Conservation (phyloP, 768 basidiomycete species). For the Lactarius sanguifluus region DNA sequence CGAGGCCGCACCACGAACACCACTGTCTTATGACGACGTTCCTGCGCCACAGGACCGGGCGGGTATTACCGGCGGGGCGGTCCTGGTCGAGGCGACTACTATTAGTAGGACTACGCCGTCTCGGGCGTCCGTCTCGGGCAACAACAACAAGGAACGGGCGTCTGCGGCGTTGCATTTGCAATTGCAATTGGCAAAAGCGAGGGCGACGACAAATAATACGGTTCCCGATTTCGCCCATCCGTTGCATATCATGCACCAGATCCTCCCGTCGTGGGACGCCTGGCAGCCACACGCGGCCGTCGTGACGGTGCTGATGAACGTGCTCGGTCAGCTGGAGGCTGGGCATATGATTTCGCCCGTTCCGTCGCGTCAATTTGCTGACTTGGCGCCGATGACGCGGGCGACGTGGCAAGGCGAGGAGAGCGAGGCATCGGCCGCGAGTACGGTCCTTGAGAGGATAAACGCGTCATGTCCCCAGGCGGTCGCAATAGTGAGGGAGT, state of each 20-base stretch:
- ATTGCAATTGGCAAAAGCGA: slow-evolving; percentile 15
- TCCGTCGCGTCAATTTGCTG: slow-evolving; percentile 25
- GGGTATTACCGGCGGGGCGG: slow-evolving; percentile 24
- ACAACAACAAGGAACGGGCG: slow-evolving; percentile 14
- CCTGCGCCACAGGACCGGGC: slow-evolving; percentile 15
- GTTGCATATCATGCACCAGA: slow-evolving; percentile 58
- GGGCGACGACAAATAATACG: not conserved
- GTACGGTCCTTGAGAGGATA: slow-evolving; percentile 17
- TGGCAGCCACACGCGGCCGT: slow-evolving; percentile 64
- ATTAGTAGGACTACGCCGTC: not conserved
- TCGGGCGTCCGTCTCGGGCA: slow-evolving; percentile 7
- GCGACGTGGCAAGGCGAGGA: slow-evolving; percentile 17
- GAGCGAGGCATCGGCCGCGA: slow-evolving; percentile 15
- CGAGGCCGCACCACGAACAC: slow-evolving; percentile 31
- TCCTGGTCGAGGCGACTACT: slow-evolving; percentile 3
- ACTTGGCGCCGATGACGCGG: slow-evolving; percentile 30
- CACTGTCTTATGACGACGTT: slow-evolving; percentile 32
- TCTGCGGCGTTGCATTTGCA: not conserved
- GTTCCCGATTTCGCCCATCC: slow-evolving; percentile 54
- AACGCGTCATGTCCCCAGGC: slow-evolving; percentile 38
- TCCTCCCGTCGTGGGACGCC: slow-evolving; percentile 60
- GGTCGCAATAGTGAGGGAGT: slow-evolving; percentile 48
- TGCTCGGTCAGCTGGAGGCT: slow-evolving; percentile 47
- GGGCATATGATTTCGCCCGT: slow-evolving; percentile 53
- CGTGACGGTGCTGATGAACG: slow-evolving; percentile 47